Conservation (phyloP, 176 grass and related monocot species). For the Coix lacrymajobi region DNA sequence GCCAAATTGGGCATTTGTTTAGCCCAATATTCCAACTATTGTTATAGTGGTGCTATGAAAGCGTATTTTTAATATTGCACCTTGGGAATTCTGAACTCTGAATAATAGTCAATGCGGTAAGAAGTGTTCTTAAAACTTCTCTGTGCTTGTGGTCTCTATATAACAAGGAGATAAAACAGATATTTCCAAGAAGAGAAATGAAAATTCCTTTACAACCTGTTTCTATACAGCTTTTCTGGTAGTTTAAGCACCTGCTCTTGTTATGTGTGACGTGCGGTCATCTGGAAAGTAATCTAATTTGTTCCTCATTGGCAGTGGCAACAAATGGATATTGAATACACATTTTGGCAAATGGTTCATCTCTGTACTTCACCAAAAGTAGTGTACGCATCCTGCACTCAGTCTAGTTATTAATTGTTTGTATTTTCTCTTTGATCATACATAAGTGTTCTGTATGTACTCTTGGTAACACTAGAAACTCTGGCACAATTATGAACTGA, state of each 20-base stretch:
- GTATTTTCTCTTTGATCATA: background rate
- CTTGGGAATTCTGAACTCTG: background rate
- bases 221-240: background rate
- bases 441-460: background rate
- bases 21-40: background rate
- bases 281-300: conserved; percentile 3
- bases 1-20: background rate
- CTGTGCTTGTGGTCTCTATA: background rate
- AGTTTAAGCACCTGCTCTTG: background rate
- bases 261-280: background rate
- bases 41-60: background rate
- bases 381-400: conserved; percentile 79
- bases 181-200: background rate
- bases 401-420: conserved; percentile 33
- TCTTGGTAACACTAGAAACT: background rate
- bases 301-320: conserved; percentile 74
- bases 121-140: background rate
- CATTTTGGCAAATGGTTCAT: conserved; percentile 99
- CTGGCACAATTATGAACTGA: background rate
- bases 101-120: background rate
- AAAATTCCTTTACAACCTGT: background rate
- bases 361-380: conserved; percentile 99
- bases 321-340: conserved; percentile 99
- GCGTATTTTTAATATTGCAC: background rate
- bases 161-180: background rate